Conservation (phyloP, 2,329 filamentous ascomycete species). For the Botrytis pseudocinerea region DNA sequence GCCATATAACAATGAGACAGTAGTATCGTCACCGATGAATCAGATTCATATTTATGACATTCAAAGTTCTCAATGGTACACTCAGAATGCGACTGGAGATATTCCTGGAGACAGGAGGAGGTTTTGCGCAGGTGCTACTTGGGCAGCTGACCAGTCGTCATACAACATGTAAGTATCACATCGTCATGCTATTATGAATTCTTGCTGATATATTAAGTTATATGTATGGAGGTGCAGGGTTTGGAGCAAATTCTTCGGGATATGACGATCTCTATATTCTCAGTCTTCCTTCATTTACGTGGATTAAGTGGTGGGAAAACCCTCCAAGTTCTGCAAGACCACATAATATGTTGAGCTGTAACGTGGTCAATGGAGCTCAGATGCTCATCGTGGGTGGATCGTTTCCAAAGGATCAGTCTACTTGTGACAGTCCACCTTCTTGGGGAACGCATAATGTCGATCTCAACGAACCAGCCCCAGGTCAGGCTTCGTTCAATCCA, state of each 20-base stretch:
- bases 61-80: conserved; percentile 59
- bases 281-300: conserved; percentile 62
- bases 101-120: conserved; percentile 54
- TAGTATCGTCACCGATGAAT: conserved; percentile 48
- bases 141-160: conserved; percentile 59
- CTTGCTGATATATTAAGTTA: conserved; percentile 48
- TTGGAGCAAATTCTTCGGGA: conserved; percentile 49
- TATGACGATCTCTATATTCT: conserved; percentile 65
- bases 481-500: conserved; percentile 39
- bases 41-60: conserved; percentile 62
- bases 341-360: conserved; percentile 57
- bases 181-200: neutral
- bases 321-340: conserved; percentile 44
- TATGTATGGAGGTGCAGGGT: conserved; percentile 58
- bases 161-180: conserved; percentile 59
- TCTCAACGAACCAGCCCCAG: conserved; percentile 51
- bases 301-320: conserved; percentile 54
- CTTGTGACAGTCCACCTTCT: conserved; percentile 54
- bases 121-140: conserved; percentile 62
- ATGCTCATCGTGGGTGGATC: conserved; percentile 65
- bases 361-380: conserved; percentile 54
- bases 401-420: conserved; percentile 49
- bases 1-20: conserved; percentile 46
- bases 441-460: conserved; percentile 59
- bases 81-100: conserved; percentile 55